Evolutionary conservation across 1,284 basidiomycete genomes (phyloP).

Genomic region (Microbotryomycetes sp.): DNA sequence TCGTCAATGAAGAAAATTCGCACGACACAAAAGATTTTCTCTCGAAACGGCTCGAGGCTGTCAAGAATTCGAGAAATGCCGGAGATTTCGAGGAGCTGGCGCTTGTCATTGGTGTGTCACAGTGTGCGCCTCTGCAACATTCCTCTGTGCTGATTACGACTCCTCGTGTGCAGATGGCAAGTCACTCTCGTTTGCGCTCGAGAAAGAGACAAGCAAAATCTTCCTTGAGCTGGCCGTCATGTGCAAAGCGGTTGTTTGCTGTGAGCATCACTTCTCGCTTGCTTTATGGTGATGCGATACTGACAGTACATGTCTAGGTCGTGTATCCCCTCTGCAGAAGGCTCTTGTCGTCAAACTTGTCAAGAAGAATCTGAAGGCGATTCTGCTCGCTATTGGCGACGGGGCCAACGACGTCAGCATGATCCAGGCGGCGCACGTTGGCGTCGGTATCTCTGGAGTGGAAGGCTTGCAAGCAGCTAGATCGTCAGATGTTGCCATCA

Average conservation of each 20-base stretch:
- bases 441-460: slow-evolving; percentile 95
- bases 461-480: slow-evolving; percentile 97
- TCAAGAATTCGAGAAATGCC: slow-evolving; percentile 81
- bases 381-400: slow-evolving; percentile 81
- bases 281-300: neutral
- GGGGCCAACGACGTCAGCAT: slow-evolving; percentile 56
- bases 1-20: slow-evolving; percentile 84
- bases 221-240: slow-evolving; percentile 95
- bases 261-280: slow-evolving; percentile 48
- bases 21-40: slow-evolving; percentile 80
- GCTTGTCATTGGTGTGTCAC: slow-evolving; percentile 71
- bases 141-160: neutral
- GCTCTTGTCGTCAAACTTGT: slow-evolving; percentile 97
- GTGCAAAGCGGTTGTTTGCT: slow-evolving; percentile 98
- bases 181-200: slow-evolving; percentile 83
- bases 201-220: slow-evolving; percentile 78
- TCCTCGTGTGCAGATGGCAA: slow-evolving; percentile 67
- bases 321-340: slow-evolving; percentile 96
- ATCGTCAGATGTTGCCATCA: slow-evolving; percentile 93
- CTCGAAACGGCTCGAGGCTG: slow-evolving; percentile 76
- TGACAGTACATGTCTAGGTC: slow-evolving; percentile 51
- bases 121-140: no score
- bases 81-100: slow-evolving; percentile 93
- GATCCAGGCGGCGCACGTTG: slow-evolving; percentile 65
- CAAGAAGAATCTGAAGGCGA: slow-evolving; percentile 88